A percentile compares a stretch with the other conserved stretches of the same genome.
These are phyloP conservation scores for Emergomyces africanus DNA, from an alignment of 2,329 filamentous ascomycete species.

Conservation along the genomic window DNA sequence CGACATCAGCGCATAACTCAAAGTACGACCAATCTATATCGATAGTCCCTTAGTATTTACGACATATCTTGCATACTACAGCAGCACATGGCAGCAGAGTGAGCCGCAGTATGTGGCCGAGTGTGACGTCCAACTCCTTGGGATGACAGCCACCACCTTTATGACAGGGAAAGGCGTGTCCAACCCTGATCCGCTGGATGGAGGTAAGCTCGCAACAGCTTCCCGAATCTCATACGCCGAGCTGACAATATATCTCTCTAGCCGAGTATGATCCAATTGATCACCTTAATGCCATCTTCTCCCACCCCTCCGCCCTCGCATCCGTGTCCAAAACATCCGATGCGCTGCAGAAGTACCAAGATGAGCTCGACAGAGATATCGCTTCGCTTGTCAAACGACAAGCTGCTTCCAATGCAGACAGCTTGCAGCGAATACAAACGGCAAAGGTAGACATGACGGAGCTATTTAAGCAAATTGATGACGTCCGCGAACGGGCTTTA, in stretches of 20 bases:
- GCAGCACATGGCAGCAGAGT: neutral
- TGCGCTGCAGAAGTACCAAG: constrained; percentile 59
- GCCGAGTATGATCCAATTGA: constrained; percentile 84
- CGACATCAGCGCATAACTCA: neutral
- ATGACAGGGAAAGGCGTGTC: constrained; percentile 28
- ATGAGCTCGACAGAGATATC: constrained; percentile 73
- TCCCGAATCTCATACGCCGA: neutral
- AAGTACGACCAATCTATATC: neutral
- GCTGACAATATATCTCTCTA: constrained; percentile 19
- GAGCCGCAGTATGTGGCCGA: constrained; percentile 1
- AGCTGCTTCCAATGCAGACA: constrained; percentile 73
- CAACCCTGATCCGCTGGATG: constrained; percentile 30
- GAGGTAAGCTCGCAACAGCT: constrained; percentile 23
- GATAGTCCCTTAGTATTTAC: neutral
- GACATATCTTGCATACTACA: neutral
- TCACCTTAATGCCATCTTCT: constrained; percentile 88
- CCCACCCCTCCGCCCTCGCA: constrained; percentile 71
- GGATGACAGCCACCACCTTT: constrained; percentile 18
- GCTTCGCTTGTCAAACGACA: constrained; percentile 58
- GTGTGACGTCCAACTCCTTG: neutral
- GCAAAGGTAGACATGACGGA: constrained; percentile 81
- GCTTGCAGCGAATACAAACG: constrained; percentile 78
- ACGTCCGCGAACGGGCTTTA: constrained; percentile 74
- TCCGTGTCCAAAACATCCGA: constrained; percentile 64
- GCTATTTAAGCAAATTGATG: constrained; percentile 90